Percentiles rank a stretch among this genome's conserved stretches.
Conservation (phyloP, 192 early-diverging fungal species). For the Podochytrium sp. region DNA sequence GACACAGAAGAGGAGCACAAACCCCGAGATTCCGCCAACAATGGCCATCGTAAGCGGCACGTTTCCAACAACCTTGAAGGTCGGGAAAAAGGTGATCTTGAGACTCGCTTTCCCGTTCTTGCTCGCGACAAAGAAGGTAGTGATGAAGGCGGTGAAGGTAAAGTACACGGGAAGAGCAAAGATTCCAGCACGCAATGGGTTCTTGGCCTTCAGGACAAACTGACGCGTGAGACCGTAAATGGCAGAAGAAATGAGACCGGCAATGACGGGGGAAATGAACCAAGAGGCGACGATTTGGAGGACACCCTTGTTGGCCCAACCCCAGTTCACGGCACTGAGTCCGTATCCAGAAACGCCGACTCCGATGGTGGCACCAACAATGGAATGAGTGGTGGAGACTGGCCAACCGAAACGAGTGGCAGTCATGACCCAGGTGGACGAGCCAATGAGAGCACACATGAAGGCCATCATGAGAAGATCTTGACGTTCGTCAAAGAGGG, state of each 20-base stretch:
- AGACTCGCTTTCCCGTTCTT: conserved; percentile 55
- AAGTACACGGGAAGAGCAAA: conserved; percentile 73
- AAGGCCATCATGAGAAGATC: conserved; percentile 83
- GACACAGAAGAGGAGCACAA: conserved; percentile 58
- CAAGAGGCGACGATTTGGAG: conserved; percentile 72
- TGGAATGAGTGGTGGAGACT: conserved; percentile 83
- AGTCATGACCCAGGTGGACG: conserved; percentile 75
- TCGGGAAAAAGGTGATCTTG: conserved; percentile 13
- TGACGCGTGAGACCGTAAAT: conserved; percentile 71
- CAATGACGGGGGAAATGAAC: conserved; percentile 71
- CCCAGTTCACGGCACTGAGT: conserved; percentile 64
- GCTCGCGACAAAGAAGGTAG: conserved; percentile 72
- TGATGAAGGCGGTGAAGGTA: conserved; percentile 64
- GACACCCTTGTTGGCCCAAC: conserved; percentile 39
- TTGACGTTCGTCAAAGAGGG: conserved; percentile 59
- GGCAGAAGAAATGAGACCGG: conserved; percentile 67
- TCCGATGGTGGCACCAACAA: conserved; percentile 79
- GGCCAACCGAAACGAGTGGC: conserved; percentile 72
- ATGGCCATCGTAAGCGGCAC: conserved; percentile 63
- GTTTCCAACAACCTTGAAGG: neutral
- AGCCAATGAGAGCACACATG: conserved; percentile 79
- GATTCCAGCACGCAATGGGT: conserved; percentile 70
- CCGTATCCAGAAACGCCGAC: conserved; percentile 77
- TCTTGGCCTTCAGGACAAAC: conserved; percentile 61
- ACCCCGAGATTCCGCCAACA: conserved; percentile 60